A percentile compares a stretch with the other conserved stretches of the same genome.
Evolutionary conservation across 2,329 filamentous ascomycete species (phyloP).

Genomic region (Sporothrix brasiliensis): DNA sequence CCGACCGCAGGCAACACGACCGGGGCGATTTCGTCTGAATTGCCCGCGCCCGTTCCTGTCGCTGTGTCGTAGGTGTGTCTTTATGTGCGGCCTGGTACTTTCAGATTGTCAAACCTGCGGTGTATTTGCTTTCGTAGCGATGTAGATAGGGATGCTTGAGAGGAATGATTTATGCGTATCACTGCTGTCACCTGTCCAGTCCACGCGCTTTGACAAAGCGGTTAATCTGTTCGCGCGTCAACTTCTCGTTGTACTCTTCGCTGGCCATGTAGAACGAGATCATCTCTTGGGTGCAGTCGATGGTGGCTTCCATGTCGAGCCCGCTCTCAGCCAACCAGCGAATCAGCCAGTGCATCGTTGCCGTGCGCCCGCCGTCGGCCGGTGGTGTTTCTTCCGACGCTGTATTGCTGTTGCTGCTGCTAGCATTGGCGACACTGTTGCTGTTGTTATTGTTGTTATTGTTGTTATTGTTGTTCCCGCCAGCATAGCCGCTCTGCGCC

Average conservation of each 20-base stretch:
- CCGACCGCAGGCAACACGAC: conserved; percentile 9
- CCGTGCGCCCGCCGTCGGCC: conserved; percentile 32
- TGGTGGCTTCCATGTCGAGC: conserved; percentile 80
- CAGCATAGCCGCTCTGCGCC: background rate
- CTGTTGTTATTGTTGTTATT: background rate
- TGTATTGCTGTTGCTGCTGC: background rate
- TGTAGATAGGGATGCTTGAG: background rate
- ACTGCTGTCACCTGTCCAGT: conserved; percentile 52
- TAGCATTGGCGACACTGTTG: background rate
- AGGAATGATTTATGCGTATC: no score
- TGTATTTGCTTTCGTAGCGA: background rate
- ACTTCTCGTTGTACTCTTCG: conserved; percentile 64
- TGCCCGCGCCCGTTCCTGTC: background rate
- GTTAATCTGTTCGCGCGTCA: conserved; percentile 60
- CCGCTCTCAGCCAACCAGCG: conserved; percentile 85
- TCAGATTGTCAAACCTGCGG: background rate
- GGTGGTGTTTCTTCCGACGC: conserved; percentile 20
- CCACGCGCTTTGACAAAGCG: conserved; percentile 62
- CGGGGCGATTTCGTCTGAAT: background rate
- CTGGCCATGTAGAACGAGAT: conserved; percentile 81
- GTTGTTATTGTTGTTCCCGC: background rate
- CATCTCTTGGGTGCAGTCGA: conserved; percentile 88
- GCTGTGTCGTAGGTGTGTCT: conserved; percentile 13
- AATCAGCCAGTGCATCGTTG: conserved; percentile 67
- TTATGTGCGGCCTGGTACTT: background rate